These are phyloP conservation scores for Eucalyptus pumila DNA, from an alignment of 345 rosid genomes.

Conservation along the genomic window DNA sequence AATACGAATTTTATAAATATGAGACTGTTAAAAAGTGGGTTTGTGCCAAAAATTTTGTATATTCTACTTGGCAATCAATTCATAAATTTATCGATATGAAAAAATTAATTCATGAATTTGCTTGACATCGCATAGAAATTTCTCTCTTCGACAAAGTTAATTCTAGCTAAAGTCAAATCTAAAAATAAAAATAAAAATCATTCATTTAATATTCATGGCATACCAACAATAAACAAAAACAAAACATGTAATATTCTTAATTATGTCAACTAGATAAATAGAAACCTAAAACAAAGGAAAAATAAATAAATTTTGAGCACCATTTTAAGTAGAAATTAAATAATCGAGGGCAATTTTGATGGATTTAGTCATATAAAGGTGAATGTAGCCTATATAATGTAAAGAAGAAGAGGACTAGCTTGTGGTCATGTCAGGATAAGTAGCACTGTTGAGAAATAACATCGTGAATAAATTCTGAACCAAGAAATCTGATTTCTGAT, in stretches of 20 bases:
- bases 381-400: neutral
- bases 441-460: neutral
- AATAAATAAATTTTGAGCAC: neutral
- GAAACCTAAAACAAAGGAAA: neutral
- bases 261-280: neutral
- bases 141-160: neutral
- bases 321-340: neutral
- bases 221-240: neutral
- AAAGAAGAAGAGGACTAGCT: neutral
- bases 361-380: neutral
- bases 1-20: too few species aligned
- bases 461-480: too few species aligned
- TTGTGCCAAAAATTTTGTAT: neutral
- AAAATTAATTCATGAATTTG: neutral
- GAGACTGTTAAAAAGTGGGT: neutral
- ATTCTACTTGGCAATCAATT: neutral
- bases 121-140: neutral
- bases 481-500: neutral
- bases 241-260: too few species aligned
- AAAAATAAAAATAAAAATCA: too few species aligned
- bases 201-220: neutral
- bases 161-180: neutral
- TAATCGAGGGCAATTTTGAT: neutral
- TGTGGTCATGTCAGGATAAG: neutral
- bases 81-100: too few species aligned